phyloP scores from a whole-genome alignment of 1,284 basidiomycete species.

The Sporisorium graminicola region DNA sequence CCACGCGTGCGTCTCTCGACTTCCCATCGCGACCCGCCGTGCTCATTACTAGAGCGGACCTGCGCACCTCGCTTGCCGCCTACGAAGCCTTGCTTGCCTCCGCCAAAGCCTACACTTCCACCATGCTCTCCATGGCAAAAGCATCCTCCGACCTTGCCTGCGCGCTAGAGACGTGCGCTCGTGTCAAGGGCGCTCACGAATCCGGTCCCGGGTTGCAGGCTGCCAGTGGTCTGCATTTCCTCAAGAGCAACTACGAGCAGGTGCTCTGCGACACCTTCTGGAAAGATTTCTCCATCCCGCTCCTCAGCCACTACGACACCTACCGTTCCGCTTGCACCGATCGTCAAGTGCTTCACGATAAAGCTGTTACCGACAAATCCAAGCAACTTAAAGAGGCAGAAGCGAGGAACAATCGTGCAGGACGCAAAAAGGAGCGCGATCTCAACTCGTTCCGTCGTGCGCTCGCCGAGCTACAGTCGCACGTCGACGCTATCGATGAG shows the following conservation, averaged over 20 bases:
- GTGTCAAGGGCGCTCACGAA: constrained; percentile 65
- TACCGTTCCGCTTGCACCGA: constrained; percentile 80
- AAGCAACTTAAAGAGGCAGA: constrained; percentile 89
- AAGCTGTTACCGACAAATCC: constrained; percentile 78
- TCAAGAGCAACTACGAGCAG: constrained; percentile 92
- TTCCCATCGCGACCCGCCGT: constrained; percentile 78
- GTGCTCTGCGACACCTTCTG: constrained; percentile 88
- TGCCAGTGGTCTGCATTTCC: constrained; percentile 81
- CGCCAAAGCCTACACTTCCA: constrained; percentile 85
- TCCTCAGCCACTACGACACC: constrained; percentile 84
- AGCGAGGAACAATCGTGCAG: constrained; percentile 81
- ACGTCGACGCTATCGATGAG: constrained; percentile 87
- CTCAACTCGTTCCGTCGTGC: constrained; percentile 62
- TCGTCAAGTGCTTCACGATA: constrained; percentile 65
- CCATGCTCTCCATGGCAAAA: constrained; percentile 84
- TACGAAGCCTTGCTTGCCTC: constrained; percentile 86
- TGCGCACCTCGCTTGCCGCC: constrained; percentile 81
- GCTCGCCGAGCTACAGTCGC: constrained; percentile 79
- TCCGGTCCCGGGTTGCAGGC: constrained; percentile 62
- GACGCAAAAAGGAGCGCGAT: constrained; percentile 77
- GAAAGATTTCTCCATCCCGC: constrained; percentile 88
- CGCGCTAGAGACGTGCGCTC: constrained; percentile 70
- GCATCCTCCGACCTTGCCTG: constrained; percentile 88
- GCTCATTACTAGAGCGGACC: constrained; percentile 83
- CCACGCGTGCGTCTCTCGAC: constrained; percentile 74